These are phyloP conservation scores for Tulasnella sp. DNA, from an alignment of 768 basidiomycete genomes.

Conservation along the genomic window DNA sequence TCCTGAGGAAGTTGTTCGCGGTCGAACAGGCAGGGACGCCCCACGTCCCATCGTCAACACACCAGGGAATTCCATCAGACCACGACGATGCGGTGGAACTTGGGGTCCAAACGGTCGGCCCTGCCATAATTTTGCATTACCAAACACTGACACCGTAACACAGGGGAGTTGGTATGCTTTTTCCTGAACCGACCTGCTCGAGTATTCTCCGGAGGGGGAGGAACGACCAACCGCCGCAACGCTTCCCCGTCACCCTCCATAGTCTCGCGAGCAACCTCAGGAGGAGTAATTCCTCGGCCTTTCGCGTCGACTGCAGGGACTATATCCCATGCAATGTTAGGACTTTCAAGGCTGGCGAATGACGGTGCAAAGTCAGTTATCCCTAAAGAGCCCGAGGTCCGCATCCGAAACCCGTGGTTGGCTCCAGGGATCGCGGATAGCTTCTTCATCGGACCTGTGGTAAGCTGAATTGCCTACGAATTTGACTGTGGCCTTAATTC, in stretches of 20 bases:
- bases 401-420: neutral
- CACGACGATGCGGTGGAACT: constrained; percentile 78
- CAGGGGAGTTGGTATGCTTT: constrained; percentile 84
- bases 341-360: constrained; percentile 25
- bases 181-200: constrained; percentile 48
- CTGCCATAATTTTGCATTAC: neutral
- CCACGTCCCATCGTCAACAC: constrained; percentile 15
- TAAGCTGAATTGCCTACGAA: neutral
- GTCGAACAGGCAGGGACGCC: neutral
- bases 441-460: constrained; percentile 26
- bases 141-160: constrained; percentile 18
- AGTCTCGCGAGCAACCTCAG: constrained; percentile 24
- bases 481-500: neutral
- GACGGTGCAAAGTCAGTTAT: constrained; percentile 19
- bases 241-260: constrained; percentile 28
- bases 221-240: constrained; percentile 11
- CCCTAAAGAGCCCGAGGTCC: constrained; percentile 17
- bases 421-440: constrained; percentile 16
- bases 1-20: neutral
- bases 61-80: constrained; percentile 68
- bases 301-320: constrained; percentile 22
- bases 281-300: constrained; percentile 8
- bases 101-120: constrained; percentile 81
- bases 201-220: constrained; percentile 54
- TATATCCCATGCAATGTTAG: constrained; percentile 26